phyloP scores from a whole-genome alignment of 495 filamentous ascomycete genomes.

The Aspergillus cavernicola region DNA sequence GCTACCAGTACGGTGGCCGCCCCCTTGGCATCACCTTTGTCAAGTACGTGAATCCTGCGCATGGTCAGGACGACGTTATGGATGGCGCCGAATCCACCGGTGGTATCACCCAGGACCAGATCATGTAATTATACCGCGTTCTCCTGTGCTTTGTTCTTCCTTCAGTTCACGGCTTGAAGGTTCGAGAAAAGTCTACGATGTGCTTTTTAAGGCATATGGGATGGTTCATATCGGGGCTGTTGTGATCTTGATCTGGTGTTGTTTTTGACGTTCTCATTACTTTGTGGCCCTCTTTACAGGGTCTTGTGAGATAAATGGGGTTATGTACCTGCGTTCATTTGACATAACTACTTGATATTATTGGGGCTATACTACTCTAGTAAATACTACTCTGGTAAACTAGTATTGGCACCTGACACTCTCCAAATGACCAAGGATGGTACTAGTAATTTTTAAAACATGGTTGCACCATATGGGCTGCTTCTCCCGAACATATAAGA shows the following conservation, averaged over 20 bases:
- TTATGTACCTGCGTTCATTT: background rate
- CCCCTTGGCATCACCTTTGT: conserved; percentile 90
- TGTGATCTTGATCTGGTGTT: conserved; percentile 79
- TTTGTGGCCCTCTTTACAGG: no score
- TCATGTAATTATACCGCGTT: conserved; percentile 64
- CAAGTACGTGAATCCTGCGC: conserved; percentile 71
- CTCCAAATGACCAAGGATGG: no score
- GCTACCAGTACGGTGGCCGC: conserved; percentile 94
- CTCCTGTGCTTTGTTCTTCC: conserved; percentile 5
- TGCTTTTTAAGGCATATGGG: conserved; percentile 2
- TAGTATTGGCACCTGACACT: no score
- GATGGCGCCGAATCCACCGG: conserved; percentile 70
- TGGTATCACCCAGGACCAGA: conserved; percentile 89
- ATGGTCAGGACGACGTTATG: conserved; percentile 66
- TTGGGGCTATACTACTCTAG: no score
- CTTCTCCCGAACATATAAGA: no score
- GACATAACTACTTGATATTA: no score
- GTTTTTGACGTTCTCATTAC: conserved; percentile 17
- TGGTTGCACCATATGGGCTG: no score
- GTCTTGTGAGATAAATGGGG: background rate
- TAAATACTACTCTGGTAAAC: no score
- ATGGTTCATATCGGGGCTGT: conserved; percentile 64
- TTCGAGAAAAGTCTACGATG: conserved; percentile 15
- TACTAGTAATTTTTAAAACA: no score
- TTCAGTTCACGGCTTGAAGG: background rate